phyloP scores from a whole-genome alignment of 1,284 basidiomycete species.

The Sanghuangporus baumii region DNA sequence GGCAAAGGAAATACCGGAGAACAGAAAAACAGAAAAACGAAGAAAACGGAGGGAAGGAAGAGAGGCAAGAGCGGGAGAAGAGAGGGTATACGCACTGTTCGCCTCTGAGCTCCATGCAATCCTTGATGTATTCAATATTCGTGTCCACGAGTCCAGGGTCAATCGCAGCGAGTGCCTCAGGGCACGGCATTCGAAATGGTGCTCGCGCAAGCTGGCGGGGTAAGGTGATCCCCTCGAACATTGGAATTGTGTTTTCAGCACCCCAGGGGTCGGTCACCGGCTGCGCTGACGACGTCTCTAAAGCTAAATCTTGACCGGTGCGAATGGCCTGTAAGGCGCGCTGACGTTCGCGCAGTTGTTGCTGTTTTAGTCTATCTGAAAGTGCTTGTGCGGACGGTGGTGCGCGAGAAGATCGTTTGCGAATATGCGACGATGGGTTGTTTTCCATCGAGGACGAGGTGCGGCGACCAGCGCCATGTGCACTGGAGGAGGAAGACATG shows the following conservation, averaged over 20 bases:
- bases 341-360: not conserved
- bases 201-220: conserved; percentile 32
- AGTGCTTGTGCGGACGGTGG: not conserved
- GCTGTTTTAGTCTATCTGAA: not conserved
- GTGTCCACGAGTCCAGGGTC: conserved; percentile 30
- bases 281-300: not conserved
- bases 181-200: conserved; percentile 25
- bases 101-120: conserved; percentile 30
- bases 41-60: not conserved
- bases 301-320: not conserved
- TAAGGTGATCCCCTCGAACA: conserved; percentile 19
- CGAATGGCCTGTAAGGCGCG: not conserved
- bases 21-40: not conserved
- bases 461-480: conserved; percentile 1
- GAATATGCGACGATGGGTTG: not conserved
- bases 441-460: not conserved
- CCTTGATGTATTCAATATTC: conserved; percentile 32
- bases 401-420: not conserved
- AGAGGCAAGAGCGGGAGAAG: not conserved
- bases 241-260: not conserved
- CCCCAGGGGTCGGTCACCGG: not conserved
- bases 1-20: not conserved
- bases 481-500: not conserved
- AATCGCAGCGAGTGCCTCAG: conserved; percentile 26
- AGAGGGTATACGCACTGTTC: conserved; percentile 29